Conservation (phyloP, 805 yeast species). For the Tetrapisispora fleetii region DNA sequence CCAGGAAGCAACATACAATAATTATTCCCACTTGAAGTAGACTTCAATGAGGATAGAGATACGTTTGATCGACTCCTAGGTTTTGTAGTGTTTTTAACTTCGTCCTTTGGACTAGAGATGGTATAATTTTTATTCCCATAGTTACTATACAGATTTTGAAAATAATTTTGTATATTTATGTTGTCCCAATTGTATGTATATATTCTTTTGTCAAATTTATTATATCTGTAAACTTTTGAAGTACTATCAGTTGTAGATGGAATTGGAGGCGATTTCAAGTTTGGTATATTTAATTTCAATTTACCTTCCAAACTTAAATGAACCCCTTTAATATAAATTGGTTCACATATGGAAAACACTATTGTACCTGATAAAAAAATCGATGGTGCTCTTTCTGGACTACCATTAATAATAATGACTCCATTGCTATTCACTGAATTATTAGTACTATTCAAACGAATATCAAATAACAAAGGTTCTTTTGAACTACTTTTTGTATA, state of each 20-base stretch:
- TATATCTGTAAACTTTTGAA: conserved; percentile 27
- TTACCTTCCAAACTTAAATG: conserved; percentile 58
- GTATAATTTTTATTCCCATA: conserved; percentile 13
- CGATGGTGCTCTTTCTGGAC: conserved; percentile 67
- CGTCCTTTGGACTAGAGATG: conserved; percentile 7
- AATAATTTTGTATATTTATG: conserved; percentile 40
- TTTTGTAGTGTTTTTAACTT: conserved; percentile 17
- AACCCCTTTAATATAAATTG: conserved; percentile 56
- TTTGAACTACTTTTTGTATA: neutral
- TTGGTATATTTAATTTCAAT: conserved; percentile 38
- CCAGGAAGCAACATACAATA: conserved; percentile 51
- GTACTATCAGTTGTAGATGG: conserved; percentile 20
- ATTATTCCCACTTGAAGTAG: conserved; percentile 11
- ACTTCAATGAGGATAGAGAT: conserved; percentile 27
- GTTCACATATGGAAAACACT: conserved; percentile 66
- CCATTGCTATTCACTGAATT: conserved; percentile 44
- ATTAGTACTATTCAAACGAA: conserved; percentile 55
- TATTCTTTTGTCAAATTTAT: conserved; percentile 47
- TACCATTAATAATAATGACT: conserved; percentile 61
- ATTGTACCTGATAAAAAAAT: conserved; percentile 68
- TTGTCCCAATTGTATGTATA: conserved; percentile 77
- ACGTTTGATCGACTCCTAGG: conserved; percentile 13
- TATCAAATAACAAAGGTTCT: conserved; percentile 34
- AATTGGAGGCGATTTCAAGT: conserved; percentile 30
- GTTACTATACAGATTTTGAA: conserved; percentile 23